These are phyloP conservation scores for Sugiyamaella pinicola DNA, from an alignment of 1,139 yeast species.

Conservation along the genomic window DNA sequence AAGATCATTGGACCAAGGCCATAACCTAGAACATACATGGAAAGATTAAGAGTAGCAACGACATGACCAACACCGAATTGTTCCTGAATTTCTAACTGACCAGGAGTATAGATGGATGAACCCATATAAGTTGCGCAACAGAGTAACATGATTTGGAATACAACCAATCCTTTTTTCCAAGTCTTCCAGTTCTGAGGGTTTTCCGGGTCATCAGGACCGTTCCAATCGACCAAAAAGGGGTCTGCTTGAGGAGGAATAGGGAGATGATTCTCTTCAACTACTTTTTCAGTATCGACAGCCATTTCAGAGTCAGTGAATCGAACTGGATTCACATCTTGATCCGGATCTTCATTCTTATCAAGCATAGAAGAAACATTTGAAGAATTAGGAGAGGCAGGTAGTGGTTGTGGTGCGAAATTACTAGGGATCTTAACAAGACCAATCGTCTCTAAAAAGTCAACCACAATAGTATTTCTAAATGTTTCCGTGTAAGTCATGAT, in stretches of 20 bases:
- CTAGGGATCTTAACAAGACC: constrained; percentile 23
- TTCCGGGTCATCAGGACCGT: constrained; percentile 55
- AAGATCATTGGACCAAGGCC: constrained; percentile 58
- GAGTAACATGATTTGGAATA: constrained; percentile 48
- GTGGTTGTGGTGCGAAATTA: constrained; percentile 26
- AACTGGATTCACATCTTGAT: constrained; percentile 2
- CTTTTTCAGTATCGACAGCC: constrained; percentile 1
- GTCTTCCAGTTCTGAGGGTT: constrained; percentile 60
- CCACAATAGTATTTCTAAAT: constrained; percentile 27
- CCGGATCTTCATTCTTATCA: constrained; percentile 10
- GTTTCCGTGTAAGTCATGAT: constrained; percentile 23
- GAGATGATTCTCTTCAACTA: neutral
- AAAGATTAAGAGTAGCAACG: constrained; percentile 51
- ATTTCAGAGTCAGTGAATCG: constrained; percentile 12
- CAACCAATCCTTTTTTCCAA: constrained; percentile 45
- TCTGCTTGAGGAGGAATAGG: constrained; percentile 3
- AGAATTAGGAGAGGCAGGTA: neutral
- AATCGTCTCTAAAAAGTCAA: constrained; percentile 27
- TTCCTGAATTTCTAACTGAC: constrained; percentile 47
- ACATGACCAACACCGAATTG: constrained; percentile 50
- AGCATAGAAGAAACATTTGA: neutral
- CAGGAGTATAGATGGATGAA: constrained; percentile 62
- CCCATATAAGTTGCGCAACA: constrained; percentile 60
- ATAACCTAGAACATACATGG: constrained; percentile 59
- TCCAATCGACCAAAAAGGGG: constrained; percentile 42